Evolutionary conservation across 495 filamentous ascomycete species (phyloP).

Genomic region (Neurospora intermedia): DNA sequence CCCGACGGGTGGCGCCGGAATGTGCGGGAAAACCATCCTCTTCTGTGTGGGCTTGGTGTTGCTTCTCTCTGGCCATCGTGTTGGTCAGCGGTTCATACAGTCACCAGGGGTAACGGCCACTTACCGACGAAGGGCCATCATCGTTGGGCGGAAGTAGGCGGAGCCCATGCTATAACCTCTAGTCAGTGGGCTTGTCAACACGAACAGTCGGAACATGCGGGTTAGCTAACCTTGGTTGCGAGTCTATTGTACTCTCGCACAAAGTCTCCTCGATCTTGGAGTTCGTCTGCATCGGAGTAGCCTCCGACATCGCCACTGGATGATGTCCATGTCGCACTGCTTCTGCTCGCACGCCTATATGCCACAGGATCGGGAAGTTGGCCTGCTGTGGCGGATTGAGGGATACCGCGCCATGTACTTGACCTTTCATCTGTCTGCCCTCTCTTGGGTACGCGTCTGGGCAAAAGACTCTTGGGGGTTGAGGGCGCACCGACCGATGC

Average conservation of each 20-base stretch:
- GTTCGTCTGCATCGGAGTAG: conserved; percentile 29
- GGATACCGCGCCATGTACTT: conserved; percentile 1
- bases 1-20: conserved; percentile 19
- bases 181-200: conserved; percentile 3
- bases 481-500: conserved; percentile 7
- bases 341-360: conserved; percentile 15
- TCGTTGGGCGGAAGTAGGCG: conserved; percentile 21
- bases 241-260: conserved; percentile 45
- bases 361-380: conserved; percentile 10
- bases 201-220: neutral
- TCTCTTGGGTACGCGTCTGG: neutral
- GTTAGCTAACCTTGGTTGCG: conserved; percentile 33
- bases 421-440: neutral
- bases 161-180: conserved; percentile 27
- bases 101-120: neutral
- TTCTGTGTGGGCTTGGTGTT: neutral
- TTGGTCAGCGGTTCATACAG: conserved; percentile 3
- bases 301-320: conserved; percentile 27
- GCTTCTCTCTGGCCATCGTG: neutral
- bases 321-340: conserved; percentile 35
- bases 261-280: conserved; percentile 31
- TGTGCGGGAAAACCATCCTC: conserved; percentile 26
- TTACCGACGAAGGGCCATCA: conserved; percentile 7
- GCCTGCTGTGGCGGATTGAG: conserved; percentile 10
- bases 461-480: conserved; percentile 5